Percentiles rank a stretch among this genome's conserved stretches.
Evolutionary conservation across 2,329 filamentous ascomycete species (phyloP).

Genomic region (Talaromyces verruculosus): DNA sequence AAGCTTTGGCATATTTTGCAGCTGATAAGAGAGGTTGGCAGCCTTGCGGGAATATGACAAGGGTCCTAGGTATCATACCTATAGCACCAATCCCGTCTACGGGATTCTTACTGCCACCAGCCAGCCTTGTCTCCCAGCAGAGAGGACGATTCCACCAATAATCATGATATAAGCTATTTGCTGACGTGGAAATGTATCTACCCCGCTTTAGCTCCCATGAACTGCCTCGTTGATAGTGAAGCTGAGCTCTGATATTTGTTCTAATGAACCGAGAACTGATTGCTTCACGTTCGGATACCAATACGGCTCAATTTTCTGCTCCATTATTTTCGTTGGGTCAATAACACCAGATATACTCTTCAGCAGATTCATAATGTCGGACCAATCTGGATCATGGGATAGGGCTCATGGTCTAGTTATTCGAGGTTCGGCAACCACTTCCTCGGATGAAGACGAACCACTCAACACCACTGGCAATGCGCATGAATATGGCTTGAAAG

Average conservation of each 20-base stretch:
- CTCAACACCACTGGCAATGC: neutral
- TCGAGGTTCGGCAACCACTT: too few relatives aligned
- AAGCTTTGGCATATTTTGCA: neutral
- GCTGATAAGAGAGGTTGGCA: neutral
- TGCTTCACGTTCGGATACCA: neutral
- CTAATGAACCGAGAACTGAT: neutral
- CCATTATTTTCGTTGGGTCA: neutral
- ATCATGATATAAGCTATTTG: neutral
- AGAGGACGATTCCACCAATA: neutral
- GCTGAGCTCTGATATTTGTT: neutral
- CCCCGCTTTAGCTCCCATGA: neutral
- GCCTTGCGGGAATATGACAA: neutral
- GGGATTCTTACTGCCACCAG: neutral
- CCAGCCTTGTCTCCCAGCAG: neutral
- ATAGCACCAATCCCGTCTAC: neutral
- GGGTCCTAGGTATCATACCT: neutral
- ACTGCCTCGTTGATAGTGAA: neutral
- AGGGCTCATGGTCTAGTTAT: neutral
- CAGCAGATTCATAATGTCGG: neutral
- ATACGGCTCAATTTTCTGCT: neutral
- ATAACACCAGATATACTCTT: neutral
- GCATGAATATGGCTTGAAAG: neutral
- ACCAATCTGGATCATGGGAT: neutral
- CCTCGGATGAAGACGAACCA: neutral
- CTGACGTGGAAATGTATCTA: neutral